Evolutionary conservation across 352 stramenopile genomes (phyloP).

Genomic region (Phytophthora capsici): DNA sequence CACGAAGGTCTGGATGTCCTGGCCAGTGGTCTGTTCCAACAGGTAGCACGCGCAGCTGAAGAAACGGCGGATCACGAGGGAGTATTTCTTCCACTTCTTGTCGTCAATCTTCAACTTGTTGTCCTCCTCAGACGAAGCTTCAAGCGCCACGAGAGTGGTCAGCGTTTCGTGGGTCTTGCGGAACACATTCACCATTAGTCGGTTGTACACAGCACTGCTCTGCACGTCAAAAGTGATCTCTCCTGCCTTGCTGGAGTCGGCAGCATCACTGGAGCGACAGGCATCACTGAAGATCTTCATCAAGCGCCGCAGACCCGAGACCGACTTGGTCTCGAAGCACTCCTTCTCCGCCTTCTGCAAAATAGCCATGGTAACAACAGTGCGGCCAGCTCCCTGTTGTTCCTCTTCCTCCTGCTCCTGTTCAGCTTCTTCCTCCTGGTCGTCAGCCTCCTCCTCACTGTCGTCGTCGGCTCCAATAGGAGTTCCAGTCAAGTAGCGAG

Average conservation of each 20-base stretch:
- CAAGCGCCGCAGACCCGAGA: constrained; percentile 91
- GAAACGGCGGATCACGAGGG: constrained; percentile 91
- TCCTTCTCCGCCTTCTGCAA: constrained; percentile 87
- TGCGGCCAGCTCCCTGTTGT: constrained; percentile 47
- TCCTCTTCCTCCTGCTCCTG: constrained; percentile 32
- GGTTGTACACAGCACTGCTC: constrained; percentile 95
- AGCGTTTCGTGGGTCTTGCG: constrained; percentile 90
- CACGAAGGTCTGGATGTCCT: constrained; percentile 86
- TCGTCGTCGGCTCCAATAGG: constrained; percentile 42
- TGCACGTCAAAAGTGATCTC: constrained; percentile 93
- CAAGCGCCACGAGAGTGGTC: constrained; percentile 72
- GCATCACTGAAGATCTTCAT: constrained; percentile 95
- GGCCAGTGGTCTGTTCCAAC: constrained; percentile 84
- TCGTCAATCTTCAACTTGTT: constrained; percentile 63
- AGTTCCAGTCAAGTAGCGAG: constrained; percentile 70
- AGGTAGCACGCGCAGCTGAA: constrained; percentile 93
- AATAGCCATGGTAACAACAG: constrained; percentile 78
- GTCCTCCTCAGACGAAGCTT: constrained; percentile 40
- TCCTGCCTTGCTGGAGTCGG: constrained; percentile 65
- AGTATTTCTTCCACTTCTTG: constrained; percentile 82
- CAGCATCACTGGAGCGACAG: constrained; percentile 92
- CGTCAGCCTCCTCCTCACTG: constrained; percentile 33
- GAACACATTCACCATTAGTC: constrained; percentile 95
- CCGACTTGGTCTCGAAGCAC: constrained; percentile 88
- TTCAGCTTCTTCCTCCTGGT: constrained; percentile 18